These are phyloP conservation scores for Myriosclerotinia scirpicola DNA, from an alignment of 2,329 filamentous ascomycete species.

Conservation along the genomic window DNA sequence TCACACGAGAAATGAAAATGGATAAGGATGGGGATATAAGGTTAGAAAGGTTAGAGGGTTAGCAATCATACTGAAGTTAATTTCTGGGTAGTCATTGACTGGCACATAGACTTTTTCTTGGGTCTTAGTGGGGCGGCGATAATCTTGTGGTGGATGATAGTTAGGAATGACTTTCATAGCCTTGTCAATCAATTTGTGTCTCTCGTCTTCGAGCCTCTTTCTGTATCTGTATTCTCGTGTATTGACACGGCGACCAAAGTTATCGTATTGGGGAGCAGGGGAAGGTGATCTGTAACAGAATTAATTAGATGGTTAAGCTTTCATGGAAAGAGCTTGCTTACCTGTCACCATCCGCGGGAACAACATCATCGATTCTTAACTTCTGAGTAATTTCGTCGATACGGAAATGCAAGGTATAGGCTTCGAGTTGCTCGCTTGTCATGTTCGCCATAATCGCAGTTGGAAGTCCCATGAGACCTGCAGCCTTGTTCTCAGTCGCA, in stretches of 20 bases:
- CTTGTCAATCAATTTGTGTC: constrained; percentile 97
- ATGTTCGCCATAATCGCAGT: constrained; percentile 97
- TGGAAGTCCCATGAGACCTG: constrained; percentile 93
- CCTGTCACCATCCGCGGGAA: constrained; percentile 94
- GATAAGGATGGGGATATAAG: constrained; percentile 36
- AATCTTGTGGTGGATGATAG: constrained; percentile 98
- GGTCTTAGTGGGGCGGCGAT: constrained; percentile 98
- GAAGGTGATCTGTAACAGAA: constrained; percentile 74
- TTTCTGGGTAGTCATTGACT: constrained; percentile 99
- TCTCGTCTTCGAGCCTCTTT: constrained; percentile 96
- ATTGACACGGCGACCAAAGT: constrained; percentile 98
- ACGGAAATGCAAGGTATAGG: constrained; percentile 91
- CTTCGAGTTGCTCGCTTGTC: constrained; percentile 97
- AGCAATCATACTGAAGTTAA: constrained; percentile 99
- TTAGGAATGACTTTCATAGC: constrained; percentile 99
- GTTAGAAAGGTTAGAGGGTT: constrained; percentile 89
- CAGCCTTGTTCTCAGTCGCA: constrained; percentile 96
- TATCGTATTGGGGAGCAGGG: constrained; percentile 95
- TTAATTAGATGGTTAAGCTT: constrained; percentile 24
- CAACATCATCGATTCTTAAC: constrained; percentile 97
- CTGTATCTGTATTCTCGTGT: constrained; percentile 98
- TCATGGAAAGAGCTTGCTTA: constrained; percentile 49
- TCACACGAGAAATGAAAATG: constrained; percentile 48
- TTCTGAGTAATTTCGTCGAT: constrained; percentile 99
- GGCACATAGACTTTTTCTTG: constrained; percentile 99